phyloP scores from a whole-genome alignment of 2,329 filamentous ascomycete genomes.

The Cytospora piceae region DNA sequence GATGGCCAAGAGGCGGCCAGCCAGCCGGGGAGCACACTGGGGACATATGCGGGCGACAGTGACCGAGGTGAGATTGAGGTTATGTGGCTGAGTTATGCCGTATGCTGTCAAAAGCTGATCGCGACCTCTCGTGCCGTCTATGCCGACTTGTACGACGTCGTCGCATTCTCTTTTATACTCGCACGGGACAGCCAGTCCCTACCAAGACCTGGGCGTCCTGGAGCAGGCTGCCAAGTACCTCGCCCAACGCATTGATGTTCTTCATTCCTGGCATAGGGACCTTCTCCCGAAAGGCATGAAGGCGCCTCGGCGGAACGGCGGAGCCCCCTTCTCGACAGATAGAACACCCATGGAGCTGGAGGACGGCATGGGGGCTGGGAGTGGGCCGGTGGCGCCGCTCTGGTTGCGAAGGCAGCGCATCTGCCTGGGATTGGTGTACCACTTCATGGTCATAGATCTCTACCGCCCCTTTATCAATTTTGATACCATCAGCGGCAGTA shows the following conservation, averaged over 20 bases:
- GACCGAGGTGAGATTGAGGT: too few species aligned
- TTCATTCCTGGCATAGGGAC: neutral
- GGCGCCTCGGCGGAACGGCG: neutral
- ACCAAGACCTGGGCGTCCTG: neutral
- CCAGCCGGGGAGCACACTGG: too few species aligned
- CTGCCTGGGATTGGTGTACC: slow-evolving; percentile 41
- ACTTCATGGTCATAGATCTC: slow-evolving; percentile 38
- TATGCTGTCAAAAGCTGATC: neutral
- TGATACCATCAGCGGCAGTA: slow-evolving; percentile 15
- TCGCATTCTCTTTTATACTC: neutral
- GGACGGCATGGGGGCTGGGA: neutral
- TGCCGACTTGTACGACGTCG: neutral
- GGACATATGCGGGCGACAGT: too few species aligned
- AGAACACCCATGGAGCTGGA: neutral
- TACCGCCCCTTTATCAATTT: slow-evolving; percentile 41
- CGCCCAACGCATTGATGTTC: neutral
- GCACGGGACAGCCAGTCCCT: neutral
- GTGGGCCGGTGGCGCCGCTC: slow-evolving; percentile 32
- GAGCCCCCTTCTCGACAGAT: neutral
- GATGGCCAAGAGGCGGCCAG: too few species aligned
- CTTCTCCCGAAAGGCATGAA: neutral
- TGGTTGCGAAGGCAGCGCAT: slow-evolving; percentile 43
- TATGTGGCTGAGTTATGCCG: neutral
- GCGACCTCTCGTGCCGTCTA: neutral
- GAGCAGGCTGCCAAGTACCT: neutral